A percentile compares a stretch with the other conserved stretches of the same genome.
Conservation (phyloP, 2,329 filamentous ascomycete genomes). For the Penicillium sp. region DNA sequence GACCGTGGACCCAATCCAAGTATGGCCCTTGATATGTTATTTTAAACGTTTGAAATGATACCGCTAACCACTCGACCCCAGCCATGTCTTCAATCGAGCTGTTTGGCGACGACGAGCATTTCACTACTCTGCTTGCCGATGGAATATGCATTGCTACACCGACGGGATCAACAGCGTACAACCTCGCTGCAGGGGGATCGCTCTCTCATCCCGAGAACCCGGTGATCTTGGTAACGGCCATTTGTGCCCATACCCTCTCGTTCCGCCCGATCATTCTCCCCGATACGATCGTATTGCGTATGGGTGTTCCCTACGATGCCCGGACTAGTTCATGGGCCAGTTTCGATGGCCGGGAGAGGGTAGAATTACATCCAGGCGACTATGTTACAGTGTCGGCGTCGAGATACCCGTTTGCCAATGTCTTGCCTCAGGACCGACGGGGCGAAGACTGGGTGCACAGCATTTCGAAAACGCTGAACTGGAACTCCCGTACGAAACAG, state of each 20-base stretch:
- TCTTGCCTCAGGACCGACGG: constrained; percentile 44
- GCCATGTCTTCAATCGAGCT: constrained; percentile 90
- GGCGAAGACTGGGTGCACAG: constrained; percentile 54
- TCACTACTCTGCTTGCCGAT: constrained; percentile 90
- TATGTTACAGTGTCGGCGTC: constrained; percentile 56
- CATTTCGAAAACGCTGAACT: constrained; percentile 53
- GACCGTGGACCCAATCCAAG: constrained; percentile 92
- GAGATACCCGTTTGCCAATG: constrained; percentile 53
- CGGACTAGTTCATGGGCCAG: constrained; percentile 93
- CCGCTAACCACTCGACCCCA: constrained; percentile 36
- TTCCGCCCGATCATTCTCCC: constrained; percentile 96
- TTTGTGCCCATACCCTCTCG: constrained; percentile 91
- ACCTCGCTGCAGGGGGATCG: constrained; percentile 91
- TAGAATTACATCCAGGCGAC: constrained; percentile 51
- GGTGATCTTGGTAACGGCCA: constrained; percentile 89
- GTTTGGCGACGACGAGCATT: constrained; percentile 92
- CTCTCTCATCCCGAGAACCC: constrained; percentile 96
- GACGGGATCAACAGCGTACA: constrained; percentile 93
- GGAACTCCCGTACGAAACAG: constrained; percentile 51
- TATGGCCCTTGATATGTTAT: constrained; percentile 47
- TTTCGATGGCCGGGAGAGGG: constrained; percentile 88
- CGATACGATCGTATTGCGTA: constrained; percentile 88
- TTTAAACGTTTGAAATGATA: not conserved
- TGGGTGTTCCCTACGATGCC: constrained; percentile 93
- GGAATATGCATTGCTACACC: constrained; percentile 92